phyloP scores from a whole-genome alignment of 495 filamentous ascomycete species.

The Evernia prunastri region DNA sequence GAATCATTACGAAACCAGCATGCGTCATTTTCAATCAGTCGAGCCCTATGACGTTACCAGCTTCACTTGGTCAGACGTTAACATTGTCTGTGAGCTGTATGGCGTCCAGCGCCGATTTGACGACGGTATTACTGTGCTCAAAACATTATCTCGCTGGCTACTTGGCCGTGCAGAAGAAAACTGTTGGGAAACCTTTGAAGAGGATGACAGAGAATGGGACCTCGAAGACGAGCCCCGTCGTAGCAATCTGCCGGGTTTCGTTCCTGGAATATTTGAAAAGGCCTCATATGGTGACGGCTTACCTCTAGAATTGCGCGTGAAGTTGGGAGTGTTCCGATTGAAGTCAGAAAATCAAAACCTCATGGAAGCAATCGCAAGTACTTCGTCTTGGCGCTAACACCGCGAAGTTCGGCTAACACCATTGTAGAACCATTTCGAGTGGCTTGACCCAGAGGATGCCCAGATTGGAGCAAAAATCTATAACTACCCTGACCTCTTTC shows the following conservation, averaged over 20 bases:
- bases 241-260: constrained; percentile 49
- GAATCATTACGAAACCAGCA: constrained; percentile 53
- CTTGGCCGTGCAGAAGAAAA: constrained; percentile 64
- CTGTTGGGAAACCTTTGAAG: constrained; percentile 70
- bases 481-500: constrained; percentile 68
- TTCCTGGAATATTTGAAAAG: constrained; percentile 45
- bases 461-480: constrained; percentile 45
- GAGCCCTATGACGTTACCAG: constrained; percentile 42
- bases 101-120: constrained; percentile 52
- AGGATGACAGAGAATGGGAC: constrained; percentile 94
- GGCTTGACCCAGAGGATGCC: constrained; percentile 53
- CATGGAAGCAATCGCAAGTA: constrained; percentile 69
- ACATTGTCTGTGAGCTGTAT: constrained; percentile 78
- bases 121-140: constrained; percentile 61
- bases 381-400: constrained; percentile 11
- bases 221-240: constrained; percentile 60
- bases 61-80: constrained; percentile 77
- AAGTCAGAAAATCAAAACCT: constrained; percentile 52
- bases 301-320: constrained; percentile 78
- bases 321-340: constrained; percentile 74
- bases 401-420: constrained; percentile 12
- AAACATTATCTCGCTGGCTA: constrained; percentile 70
- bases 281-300: constrained; percentile 67
- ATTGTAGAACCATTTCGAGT: constrained; percentile 53
- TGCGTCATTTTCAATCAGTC: constrained; percentile 47